A percentile compares a stretch with the other conserved stretches of the same genome.
phyloP scores from a whole-genome alignment of 78 protist species.

The Dictyostelium firmibasis region DNA sequence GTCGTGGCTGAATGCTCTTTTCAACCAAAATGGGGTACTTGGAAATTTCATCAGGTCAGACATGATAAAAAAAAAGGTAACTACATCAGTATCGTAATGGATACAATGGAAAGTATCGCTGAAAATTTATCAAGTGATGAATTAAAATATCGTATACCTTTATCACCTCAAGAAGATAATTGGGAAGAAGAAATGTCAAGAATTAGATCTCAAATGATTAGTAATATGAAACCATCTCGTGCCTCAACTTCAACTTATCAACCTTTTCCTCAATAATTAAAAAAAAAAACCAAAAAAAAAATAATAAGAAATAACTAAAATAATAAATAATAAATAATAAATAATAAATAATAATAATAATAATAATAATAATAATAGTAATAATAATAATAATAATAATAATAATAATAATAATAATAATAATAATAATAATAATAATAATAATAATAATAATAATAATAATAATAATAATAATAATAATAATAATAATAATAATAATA shows the following conservation, averaged over 20 bases:
- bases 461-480: too few species aligned
- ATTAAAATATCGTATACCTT: conserved; percentile 39
- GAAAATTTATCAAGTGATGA: conserved; percentile 63
- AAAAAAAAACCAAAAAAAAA: too few species aligned
- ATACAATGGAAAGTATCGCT: conserved; percentile 78
- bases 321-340: background rate
- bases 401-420: too few species aligned
- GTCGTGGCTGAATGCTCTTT: conserved; percentile 57
- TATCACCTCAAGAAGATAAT: conserved; percentile 19
- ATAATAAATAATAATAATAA: background rate
- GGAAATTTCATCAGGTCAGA: conserved; percentile 65
- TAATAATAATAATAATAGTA: too few species aligned
- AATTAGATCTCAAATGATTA: background rate
- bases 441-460: too few species aligned
- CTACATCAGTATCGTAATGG: conserved; percentile 70
- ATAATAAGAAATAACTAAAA: too few species aligned
- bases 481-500: too few species aligned
- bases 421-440: too few species aligned
- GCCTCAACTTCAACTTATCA: background rate
- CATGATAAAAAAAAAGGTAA: conserved; percentile 57
- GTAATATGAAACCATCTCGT: background rate
- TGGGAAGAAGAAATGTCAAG: conserved; percentile 56
- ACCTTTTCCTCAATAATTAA: background rate
- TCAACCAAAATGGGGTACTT: conserved; percentile 48
- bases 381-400: too few species aligned